Evolutionary conservation across 176 grass and related monocot species (phyloP).

Genomic region (Puya raimondii): DNA sequence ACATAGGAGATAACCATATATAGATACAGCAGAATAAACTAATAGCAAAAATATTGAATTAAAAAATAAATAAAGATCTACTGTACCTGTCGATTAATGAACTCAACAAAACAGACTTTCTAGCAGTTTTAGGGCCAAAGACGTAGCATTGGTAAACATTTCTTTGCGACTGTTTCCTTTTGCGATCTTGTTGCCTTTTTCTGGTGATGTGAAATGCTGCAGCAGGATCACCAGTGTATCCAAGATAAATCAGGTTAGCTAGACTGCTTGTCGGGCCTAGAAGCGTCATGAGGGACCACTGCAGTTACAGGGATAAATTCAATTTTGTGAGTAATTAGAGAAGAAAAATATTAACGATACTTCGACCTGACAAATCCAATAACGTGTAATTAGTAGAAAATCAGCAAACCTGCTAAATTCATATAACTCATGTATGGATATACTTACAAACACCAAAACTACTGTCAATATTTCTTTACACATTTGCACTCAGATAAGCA

Average conservation of each 20-base stretch:
- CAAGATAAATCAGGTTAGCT: constrained; percentile 85
- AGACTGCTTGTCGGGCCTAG: constrained; percentile 70
- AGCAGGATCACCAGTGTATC: constrained; percentile 54
- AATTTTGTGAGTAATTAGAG: background rate
- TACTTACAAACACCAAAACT: too few relatives aligned
- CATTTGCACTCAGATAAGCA: too few relatives aligned
- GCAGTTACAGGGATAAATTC: constrained; percentile 17
- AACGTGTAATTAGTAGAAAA: too few relatives aligned
- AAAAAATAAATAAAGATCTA: background rate
- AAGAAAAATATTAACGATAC: background rate
- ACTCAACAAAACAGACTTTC: constrained; percentile 76
- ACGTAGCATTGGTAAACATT: constrained; percentile 86
- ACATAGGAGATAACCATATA: too few relatives aligned
- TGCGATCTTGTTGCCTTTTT: constrained; percentile 87
- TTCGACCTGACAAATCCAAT: too few relatives aligned
- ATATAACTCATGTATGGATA: too few relatives aligned
- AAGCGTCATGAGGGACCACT: constrained; percentile 99
- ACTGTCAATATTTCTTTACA: too few relatives aligned
- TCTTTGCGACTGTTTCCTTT: constrained; percentile 72
- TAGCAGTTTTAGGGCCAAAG: constrained; percentile 75
- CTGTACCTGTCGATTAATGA: constrained; percentile 73
- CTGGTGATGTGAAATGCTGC: constrained; percentile 78
- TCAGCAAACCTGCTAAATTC: too few relatives aligned
- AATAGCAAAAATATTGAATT: background rate
- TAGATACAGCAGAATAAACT: constrained; percentile 1